Evolutionary conservation across 2,329 filamentous ascomycete genomes (phyloP), one percentile per base, ranked within the genome.

Genomic region (Lachnellula occidentalis): DNA sequence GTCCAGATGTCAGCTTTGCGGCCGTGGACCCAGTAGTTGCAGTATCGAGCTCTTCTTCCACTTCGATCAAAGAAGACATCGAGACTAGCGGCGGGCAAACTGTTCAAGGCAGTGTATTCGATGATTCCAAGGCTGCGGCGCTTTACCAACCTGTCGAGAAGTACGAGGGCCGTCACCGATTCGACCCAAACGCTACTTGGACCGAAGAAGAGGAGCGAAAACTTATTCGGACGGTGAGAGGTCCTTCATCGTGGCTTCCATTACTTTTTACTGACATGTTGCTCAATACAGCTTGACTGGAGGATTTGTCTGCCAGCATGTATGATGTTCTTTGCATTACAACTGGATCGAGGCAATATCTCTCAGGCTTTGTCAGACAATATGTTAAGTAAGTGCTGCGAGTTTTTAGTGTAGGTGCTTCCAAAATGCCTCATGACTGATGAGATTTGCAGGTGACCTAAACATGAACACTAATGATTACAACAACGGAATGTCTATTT

Each of bases 341-440:
- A 85, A 58, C 71, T 84, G 22, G 81, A 85, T 65, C 73, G 82
- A 21, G 78, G 78, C 19, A 86, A 86, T 62, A 72, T 85, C 9
- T 56, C 58, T 4, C 81, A 82, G 63, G 83, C 81, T 5, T 70
- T 82, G 15, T 80, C 79, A 0, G 82, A 85, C 64, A 83, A 82
- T 56, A 76, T 87, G 70, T 70, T 87, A 2, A 71, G 68, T 58
- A 83, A 82, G 36, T 39, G 27, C 27, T 31, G 27, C 27, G 27
- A 31, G 27, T 31, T 11, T 9, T 11, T 31, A 11, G 8, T 31
- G 27, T 11, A 11, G 27, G 27, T 11, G 27, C 8, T 31, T 31
- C 27, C 8, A 31, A 31, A 3, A 9, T 31, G 27, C 8, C 8
- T 9, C 8, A 31, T n/a, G 17, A 2, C 22, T 17, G 19, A 11